These are phyloP conservation scores for Alternaria incomplexa DNA, from an alignment of 2,329 filamentous ascomycete genomes.

Conservation along the genomic window DNA sequence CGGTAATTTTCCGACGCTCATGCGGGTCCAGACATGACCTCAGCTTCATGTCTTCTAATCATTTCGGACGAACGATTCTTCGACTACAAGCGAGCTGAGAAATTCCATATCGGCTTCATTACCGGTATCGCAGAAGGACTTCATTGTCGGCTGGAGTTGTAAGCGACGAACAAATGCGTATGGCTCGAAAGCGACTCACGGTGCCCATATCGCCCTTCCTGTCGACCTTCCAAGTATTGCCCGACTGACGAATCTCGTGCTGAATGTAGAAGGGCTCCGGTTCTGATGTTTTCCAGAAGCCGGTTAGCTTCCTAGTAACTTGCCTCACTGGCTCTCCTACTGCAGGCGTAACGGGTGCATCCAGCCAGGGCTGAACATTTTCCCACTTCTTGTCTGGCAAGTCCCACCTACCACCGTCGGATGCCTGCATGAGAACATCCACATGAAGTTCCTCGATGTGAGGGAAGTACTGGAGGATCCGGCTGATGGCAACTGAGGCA, in stretches of 20 bases:
- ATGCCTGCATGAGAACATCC: slow-evolving; percentile 27
- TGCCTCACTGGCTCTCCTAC: slow-evolving; percentile 15
- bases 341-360: slow-evolving; percentile 17
- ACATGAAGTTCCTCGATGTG: slow-evolving; percentile 32
- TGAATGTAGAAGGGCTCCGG: slow-evolving; percentile 29
- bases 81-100: slow-evolving; percentile 2
- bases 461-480: slow-evolving; percentile 31
- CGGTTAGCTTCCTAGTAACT: slow-evolving; percentile 25
- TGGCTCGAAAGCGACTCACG: slow-evolving; percentile 10
- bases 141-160: slow-evolving; percentile 7
- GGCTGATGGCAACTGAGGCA: slow-evolving; percentile 25
- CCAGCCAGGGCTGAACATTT: slow-evolving; percentile 34
- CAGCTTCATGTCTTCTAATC: slow-evolving; percentile 4
- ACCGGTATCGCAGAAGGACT: not conserved
- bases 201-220: slow-evolving; percentile 25
- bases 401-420: slow-evolving; percentile 33
- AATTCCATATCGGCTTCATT: slow-evolving; percentile 15
- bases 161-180: not conserved
- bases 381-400: slow-evolving; percentile 35
- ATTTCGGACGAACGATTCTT: slow-evolving; percentile 22
- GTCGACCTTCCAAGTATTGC: slow-evolving; percentile 18
- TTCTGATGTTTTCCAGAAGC: slow-evolving; percentile 10
- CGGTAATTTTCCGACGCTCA: slow-evolving; percentile 18
- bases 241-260: slow-evolving; percentile 23
- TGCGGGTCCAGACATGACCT: not conserved